Evolutionary conservation across 441 rosid species (phyloP).

Genomic region (Adansonia gregorii): DNA sequence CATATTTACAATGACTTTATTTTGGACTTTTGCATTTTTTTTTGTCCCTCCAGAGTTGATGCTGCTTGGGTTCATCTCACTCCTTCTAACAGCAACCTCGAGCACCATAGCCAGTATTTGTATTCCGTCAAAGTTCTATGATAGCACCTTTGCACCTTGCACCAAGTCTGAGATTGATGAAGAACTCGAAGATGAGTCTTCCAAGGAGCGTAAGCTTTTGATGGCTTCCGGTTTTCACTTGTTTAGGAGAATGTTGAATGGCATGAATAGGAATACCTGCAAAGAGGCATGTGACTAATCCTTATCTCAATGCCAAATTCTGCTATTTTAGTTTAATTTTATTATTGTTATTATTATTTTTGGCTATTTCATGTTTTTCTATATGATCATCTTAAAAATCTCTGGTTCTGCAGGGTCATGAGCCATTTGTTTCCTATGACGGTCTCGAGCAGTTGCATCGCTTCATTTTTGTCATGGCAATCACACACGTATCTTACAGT

Average conservation of each 20-base stretch:
- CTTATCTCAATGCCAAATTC: slow-evolving; percentile 21
- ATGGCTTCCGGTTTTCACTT: slow-evolving; percentile 42
- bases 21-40: slow-evolving; percentile 9
- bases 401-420: slow-evolving; percentile 61
- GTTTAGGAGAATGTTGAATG: slow-evolving; percentile 59
- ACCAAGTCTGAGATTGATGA: slow-evolving; percentile 56
- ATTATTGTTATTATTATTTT: not conserved
- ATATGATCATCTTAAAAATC: slow-evolving; percentile 15
- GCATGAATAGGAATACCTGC: slow-evolving; percentile 58
- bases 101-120: slow-evolving; percentile 75
- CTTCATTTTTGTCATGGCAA: slow-evolving; percentile 94
- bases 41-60: slow-evolving; percentile 71
- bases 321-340: not conserved
- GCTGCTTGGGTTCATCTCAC: slow-evolving; percentile 96
- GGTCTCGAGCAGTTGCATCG: slow-evolving; percentile 96
- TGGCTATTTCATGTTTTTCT: not conserved
- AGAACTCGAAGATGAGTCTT: slow-evolving; percentile 48
- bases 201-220: slow-evolving; percentile 60
- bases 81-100: slow-evolving; percentile 84
- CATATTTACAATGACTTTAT: slow-evolving; percentile 17
- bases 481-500: slow-evolving; percentile 88
- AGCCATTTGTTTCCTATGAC: slow-evolving; percentile 88
- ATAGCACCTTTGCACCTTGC: slow-evolving; percentile 74
- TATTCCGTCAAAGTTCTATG: slow-evolving; percentile 84
- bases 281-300: slow-evolving; percentile 54